These are phyloP conservation scores for Nigrospora sphaerica DNA, from an alignment of 2,329 filamentous ascomycete species.

Conservation along the genomic window DNA sequence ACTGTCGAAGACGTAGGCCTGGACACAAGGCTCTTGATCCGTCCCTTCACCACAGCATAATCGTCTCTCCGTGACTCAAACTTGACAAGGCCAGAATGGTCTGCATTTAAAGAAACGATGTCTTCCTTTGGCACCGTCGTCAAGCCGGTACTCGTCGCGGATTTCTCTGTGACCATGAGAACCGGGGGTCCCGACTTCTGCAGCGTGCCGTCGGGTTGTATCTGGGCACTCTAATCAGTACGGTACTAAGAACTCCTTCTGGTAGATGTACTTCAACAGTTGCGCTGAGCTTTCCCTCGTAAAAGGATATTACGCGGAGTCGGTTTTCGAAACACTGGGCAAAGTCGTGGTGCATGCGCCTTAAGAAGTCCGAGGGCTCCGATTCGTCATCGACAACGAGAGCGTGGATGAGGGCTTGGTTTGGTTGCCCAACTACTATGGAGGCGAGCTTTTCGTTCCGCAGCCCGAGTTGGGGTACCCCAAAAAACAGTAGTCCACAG, in stretches of 20 bases:
- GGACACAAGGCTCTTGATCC: background rate
- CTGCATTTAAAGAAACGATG: slow-evolving; percentile 10
- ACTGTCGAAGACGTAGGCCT: background rate
- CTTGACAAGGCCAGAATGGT: slow-evolving; percentile 18
- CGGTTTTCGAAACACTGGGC: slow-evolving; percentile 7
- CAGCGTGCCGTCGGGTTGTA: background rate
- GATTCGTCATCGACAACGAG: slow-evolving; percentile 12
- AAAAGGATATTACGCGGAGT: slow-evolving; percentile 12
- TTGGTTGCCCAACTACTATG: slow-evolving; percentile 15
- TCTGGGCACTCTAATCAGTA: background rate
- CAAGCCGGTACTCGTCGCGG: slow-evolving; percentile 13
- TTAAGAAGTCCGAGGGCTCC: slow-evolving; percentile 12
- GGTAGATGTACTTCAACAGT: slow-evolving; percentile 10
- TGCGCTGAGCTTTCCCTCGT: slow-evolving; percentile 8
- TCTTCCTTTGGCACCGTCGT: slow-evolving; percentile 10
- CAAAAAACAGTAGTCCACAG: slow-evolving; percentile 18
- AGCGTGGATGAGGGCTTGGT: slow-evolving; percentile 11
- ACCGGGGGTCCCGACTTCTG: slow-evolving; percentile 7
- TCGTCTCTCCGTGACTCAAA: slow-evolving; percentile 4
- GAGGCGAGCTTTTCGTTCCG: slow-evolving; percentile 10
- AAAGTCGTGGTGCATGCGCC: slow-evolving; percentile 11
- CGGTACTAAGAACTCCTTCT: background rate
- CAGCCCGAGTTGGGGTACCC: slow-evolving; percentile 19
- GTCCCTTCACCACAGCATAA: slow-evolving; percentile 4
- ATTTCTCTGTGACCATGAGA: slow-evolving; percentile 17